A percentile compares a stretch with the other conserved stretches of the same genome.
Evolutionary conservation across 192 early-diverging fungal genomes (phyloP).

Genomic region (Thoreauomyces humboldtii): DNA sequence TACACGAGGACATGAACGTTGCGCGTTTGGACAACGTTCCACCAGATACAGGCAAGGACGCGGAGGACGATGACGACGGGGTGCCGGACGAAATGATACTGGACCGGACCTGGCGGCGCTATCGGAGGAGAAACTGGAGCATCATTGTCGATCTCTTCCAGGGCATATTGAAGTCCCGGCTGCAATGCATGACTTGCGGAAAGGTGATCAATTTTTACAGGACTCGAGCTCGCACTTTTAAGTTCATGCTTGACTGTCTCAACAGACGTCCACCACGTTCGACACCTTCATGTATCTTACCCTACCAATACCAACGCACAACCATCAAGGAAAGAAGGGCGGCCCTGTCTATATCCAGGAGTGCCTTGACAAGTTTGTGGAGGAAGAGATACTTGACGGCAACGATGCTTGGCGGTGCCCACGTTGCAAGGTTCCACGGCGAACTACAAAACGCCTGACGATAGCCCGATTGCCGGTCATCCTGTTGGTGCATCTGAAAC

Average conservation of each 20-base stretch:
- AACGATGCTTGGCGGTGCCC: constrained; percentile 92
- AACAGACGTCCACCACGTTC: constrained; percentile 78
- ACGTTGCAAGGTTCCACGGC: constrained; percentile 68
- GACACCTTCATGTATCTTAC: constrained; percentile 89
- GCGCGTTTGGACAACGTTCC: constrained; percentile 24
- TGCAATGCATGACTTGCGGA: constrained; percentile 71
- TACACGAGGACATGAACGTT: constrained; percentile 91
- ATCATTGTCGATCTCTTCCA: constrained; percentile 91
- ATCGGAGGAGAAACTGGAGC: constrained; percentile 72
- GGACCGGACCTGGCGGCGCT: constrained; percentile 66
- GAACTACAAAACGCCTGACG: constrained; percentile 73
- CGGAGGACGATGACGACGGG: constrained; percentile 64
- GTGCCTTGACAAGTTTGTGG: constrained; percentile 83
- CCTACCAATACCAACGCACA: constrained; percentile 73
- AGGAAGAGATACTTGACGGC: constrained; percentile 83
- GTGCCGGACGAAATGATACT: constrained; percentile 55
- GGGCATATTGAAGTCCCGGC: constrained; percentile 67
- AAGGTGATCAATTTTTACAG: too few species aligned
- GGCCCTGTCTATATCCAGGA: constrained; percentile 69
- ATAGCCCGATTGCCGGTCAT: constrained; percentile 83
- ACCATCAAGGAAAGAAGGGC: constrained; percentile 30
- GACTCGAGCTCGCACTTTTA: neutral
- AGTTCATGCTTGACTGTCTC: constrained; percentile 10
- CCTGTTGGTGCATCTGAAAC: constrained; percentile 90
- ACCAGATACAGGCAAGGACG: constrained; percentile 17